A percentile compares a stretch with the other conserved stretches of the same genome.
phyloP scores from a whole-genome alignment of 73 alveolate genomes.

The Stentor roeselii region DNA sequence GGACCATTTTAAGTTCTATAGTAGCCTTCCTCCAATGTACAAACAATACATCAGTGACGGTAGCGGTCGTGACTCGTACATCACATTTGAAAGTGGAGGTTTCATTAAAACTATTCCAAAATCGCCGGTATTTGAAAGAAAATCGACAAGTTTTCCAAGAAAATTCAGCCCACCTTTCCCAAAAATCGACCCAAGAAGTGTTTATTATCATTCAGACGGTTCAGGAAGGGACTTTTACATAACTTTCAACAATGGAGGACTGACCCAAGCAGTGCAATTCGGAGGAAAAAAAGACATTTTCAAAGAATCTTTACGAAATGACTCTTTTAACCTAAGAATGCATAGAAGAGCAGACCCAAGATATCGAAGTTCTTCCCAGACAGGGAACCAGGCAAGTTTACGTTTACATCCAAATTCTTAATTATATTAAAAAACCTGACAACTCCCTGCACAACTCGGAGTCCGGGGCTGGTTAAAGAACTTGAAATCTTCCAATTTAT shows the following conservation, averaged over 20 bases:
- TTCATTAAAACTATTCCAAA: no score
- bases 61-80: neutral
- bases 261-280: neutral
- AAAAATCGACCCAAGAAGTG: neutral
- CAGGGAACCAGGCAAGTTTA: no score
- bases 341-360: no score
- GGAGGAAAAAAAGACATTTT: neutral
- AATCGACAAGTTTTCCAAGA: no score
- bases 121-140: no score
- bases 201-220: slow-evolving; percentile 3
- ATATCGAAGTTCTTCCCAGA: no score
- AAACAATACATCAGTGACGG: neutral
- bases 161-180: neutral
- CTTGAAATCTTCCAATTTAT: neutral
- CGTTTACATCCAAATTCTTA: no score
- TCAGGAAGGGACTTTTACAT: slow-evolving; percentile 15
- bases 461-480: neutral
- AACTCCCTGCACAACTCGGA: neutral
- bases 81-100: neutral
- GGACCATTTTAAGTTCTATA: neutral
- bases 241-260: slow-evolving; percentile 16
- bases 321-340: no score
- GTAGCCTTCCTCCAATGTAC: no score
- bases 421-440: neutral
- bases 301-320: slow-evolving; percentile 3